phyloP scores from a whole-genome alignment of 1,284 basidiomycete species.

The Vanrija sp. region DNA sequence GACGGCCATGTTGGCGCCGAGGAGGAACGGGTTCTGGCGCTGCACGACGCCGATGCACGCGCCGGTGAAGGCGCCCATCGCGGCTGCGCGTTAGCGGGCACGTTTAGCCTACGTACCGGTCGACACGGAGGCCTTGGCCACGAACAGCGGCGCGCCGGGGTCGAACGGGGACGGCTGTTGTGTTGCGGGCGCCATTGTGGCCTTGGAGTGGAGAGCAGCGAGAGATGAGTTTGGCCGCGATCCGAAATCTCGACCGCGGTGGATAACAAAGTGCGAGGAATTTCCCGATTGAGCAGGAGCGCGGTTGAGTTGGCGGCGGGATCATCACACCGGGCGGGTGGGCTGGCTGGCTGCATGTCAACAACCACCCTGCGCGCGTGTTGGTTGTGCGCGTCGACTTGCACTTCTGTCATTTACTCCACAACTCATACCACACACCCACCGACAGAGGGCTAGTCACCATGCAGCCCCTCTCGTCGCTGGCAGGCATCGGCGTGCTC shows the following conservation, averaged over 20 bases:
- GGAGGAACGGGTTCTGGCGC: slow-evolving; percentile 28
- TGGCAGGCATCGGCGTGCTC: slow-evolving; percentile 31
- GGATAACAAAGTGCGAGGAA: no score
- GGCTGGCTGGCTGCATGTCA: slow-evolving; percentile 4
- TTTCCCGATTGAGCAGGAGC: no score
- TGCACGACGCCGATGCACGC: slow-evolving; percentile 31
- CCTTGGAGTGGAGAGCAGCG: background rate
- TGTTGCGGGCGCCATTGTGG: background rate
- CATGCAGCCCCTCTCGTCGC: slow-evolving; percentile 34
- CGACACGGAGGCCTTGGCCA: slow-evolving; percentile 8
- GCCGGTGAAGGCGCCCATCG: slow-evolving; percentile 32
- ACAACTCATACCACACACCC: background rate
- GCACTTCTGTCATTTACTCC: no score
- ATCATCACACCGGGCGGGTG: no score
- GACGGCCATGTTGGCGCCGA: slow-evolving; percentile 36
- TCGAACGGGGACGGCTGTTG: slow-evolving; percentile 3
- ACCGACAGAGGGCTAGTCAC: background rate
- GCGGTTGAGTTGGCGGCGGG: no score
- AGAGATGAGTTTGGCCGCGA: background rate
- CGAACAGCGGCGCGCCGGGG: slow-evolving; percentile 16
- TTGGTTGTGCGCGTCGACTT: no score
- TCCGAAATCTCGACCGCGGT: no score
- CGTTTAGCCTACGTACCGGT: slow-evolving; percentile 1
- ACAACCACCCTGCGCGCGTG: background rate
- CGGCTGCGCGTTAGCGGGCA: slow-evolving; percentile 8